Evolutionary conservation across 2,329 filamentous ascomycete genomes (phyloP).

Genomic region (Cercospora sp.): DNA sequence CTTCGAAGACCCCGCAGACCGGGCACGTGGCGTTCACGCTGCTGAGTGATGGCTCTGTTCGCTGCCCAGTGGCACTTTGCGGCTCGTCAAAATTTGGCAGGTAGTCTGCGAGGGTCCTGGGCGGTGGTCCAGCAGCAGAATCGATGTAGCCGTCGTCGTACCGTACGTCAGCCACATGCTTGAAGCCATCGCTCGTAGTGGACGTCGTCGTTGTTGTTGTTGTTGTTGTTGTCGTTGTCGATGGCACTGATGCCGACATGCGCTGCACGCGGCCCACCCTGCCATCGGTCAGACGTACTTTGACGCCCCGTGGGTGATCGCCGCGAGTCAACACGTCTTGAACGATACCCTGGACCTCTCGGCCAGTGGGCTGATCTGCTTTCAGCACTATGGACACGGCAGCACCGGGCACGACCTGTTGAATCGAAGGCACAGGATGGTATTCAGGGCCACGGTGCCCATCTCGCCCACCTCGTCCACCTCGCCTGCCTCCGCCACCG

Average conservation of each 20-base stretch:
- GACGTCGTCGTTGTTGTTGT: not conserved
- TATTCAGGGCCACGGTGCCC: conserved; percentile 10
- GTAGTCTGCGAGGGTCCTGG: conserved; percentile 34
- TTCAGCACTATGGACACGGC: conserved; percentile 74
- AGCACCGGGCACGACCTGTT: conserved; percentile 61
- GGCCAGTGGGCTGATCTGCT: conserved; percentile 71
- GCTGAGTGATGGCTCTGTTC: conserved; percentile 27
- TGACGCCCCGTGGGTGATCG: conserved; percentile 71
- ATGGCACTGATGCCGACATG: conserved; percentile 43
- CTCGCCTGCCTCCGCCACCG: not conserved
- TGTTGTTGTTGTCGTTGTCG: not conserved
- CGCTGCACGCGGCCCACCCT: conserved; percentile 73
- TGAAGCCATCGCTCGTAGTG: conserved; percentile 8
- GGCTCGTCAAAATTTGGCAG: conserved; percentile 22
- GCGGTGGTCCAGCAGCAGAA: conserved; percentile 26
- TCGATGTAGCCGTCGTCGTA: conserved; percentile 7
- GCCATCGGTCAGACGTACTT: conserved; percentile 69
- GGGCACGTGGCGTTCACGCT: conserved; percentile 54
- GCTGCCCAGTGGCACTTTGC: not conserved
- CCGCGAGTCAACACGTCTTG: conserved; percentile 69
- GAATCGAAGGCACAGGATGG: conserved; percentile 34
- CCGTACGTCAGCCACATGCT: conserved; percentile 19
- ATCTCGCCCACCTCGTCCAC: not conserved
- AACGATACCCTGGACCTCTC: conserved; percentile 67
- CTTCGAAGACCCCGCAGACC: conserved; percentile 66